Evolutionary conservation across 2,329 filamentous ascomycete species (phyloP).

Genomic region (Pestalotiopsis sp.): DNA sequence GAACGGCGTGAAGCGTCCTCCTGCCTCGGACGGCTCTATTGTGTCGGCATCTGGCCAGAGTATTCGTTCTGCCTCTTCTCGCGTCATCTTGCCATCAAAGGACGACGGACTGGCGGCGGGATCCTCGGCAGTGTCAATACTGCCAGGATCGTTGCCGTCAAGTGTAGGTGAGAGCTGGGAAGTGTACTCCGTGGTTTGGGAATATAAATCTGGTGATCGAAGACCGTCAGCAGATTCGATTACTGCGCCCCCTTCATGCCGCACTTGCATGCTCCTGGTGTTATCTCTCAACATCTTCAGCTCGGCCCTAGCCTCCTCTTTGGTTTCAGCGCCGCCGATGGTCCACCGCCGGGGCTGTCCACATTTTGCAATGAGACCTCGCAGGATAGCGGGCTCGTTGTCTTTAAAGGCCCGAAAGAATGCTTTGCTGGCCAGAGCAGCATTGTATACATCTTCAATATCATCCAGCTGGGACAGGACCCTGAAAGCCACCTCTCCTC

Average conservation of each 20-base stretch:
- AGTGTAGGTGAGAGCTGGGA: neutral
- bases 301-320: constrained; percentile 5
- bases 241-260: neutral
- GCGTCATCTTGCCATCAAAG: constrained; percentile 20
- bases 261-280: neutral
- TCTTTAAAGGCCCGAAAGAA: constrained; percentile 50
- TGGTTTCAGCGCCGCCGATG: neutral
- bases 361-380: constrained; percentile 25
- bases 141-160: constrained; percentile 27
- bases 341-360: neutral
- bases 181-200: neutral
- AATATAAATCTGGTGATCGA: neutral
- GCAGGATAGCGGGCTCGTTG: constrained; percentile 41
- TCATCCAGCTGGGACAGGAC: constrained; percentile 43
- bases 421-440: constrained; percentile 42
- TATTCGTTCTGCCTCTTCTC: constrained; percentile 30
- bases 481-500: constrained; percentile 38
- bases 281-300: neutral
- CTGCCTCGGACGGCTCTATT: neutral
- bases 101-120: neutral
- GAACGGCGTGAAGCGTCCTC: neutral
- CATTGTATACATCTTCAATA: constrained; percentile 43
- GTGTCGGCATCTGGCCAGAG: constrained; percentile 22
- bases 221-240: neutral
- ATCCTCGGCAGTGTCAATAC: constrained; percentile 17